Conservation (phyloP, 2,329 filamentous ascomycete genomes). For the Penicillium sp. region DNA sequence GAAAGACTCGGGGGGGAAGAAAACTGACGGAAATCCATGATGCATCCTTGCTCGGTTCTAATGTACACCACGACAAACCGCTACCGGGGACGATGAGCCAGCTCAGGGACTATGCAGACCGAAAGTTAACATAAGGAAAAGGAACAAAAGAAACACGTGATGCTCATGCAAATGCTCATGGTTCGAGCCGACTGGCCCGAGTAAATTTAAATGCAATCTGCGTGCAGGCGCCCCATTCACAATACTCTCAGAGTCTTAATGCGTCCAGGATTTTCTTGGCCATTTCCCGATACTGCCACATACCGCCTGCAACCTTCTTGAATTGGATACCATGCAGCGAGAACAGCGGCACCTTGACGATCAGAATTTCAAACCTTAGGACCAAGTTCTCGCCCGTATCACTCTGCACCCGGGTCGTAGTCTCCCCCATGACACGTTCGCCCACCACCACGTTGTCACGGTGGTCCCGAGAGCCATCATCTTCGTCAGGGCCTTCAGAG, state of each 20-base stretch:
- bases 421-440: constrained; percentile 66
- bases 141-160: no score
- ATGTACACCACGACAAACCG: constrained; percentile 25
- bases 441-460: constrained; percentile 38
- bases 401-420: constrained; percentile 80
- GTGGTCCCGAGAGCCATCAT: no score
- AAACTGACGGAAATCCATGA: no score
- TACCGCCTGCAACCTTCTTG: constrained; percentile 89
- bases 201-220: no score
- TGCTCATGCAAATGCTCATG: no score
- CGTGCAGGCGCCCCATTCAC: no score
- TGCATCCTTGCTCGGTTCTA: constrained; percentile 17
- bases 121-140: no score
- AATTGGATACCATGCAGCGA: constrained; percentile 94
- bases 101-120: no score
- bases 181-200: no score
- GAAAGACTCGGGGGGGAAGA: no score
- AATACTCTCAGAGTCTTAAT: constrained; percentile 68
- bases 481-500: constrained; percentile 77
- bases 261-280: constrained; percentile 88
- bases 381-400: constrained; percentile 78
- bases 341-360: constrained; percentile 91
- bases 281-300: constrained; percentile 98
- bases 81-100: constrained; percentile 14
- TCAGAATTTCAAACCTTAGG: constrained; percentile 87